Evolutionary conservation across 2,329 filamentous ascomycete genomes (phyloP).

Genomic region (Epichloe festucae): DNA sequence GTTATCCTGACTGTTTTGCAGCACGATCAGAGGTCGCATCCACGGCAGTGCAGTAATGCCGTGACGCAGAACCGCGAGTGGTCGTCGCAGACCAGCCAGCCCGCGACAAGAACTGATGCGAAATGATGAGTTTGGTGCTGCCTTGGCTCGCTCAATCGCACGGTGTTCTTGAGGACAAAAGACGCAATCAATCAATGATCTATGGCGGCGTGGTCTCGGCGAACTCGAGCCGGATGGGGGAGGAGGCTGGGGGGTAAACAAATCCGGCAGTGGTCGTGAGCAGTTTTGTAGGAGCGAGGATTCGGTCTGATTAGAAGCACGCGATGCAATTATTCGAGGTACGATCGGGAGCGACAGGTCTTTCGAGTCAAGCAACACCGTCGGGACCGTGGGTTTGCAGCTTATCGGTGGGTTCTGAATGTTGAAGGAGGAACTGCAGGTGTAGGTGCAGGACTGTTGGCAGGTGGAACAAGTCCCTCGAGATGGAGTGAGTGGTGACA

Average conservation of each 20-base stretch:
- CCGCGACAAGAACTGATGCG: neutral
- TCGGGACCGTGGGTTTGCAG: neutral
- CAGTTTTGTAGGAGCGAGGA: neutral
- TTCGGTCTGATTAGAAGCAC: neutral
- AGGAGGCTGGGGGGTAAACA: neutral
- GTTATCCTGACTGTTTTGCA: slow-evolving; percentile 11
- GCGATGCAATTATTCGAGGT: neutral
- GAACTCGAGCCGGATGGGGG: neutral
- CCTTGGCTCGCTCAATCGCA: neutral
- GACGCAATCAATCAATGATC: neutral
- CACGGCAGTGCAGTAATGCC: neutral
- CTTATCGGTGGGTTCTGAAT: neutral
- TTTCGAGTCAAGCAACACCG: neutral
- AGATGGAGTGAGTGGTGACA: neutral
- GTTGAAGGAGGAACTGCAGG: neutral
- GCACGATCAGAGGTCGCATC: slow-evolving; percentile 4
- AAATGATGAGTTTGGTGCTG: neutral
- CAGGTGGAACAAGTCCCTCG: neutral
- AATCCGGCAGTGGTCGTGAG: neutral
- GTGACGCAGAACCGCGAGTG: neutral
- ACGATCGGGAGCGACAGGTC: neutral
- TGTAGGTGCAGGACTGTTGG: neutral
- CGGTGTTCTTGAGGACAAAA: neutral
- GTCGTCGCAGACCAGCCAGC: neutral
- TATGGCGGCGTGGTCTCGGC: neutral